These are phyloP conservation scores for Aphanomyces astaci DNA, from an alignment of 352 stramenopile genomes.

Conservation along the genomic window DNA sequence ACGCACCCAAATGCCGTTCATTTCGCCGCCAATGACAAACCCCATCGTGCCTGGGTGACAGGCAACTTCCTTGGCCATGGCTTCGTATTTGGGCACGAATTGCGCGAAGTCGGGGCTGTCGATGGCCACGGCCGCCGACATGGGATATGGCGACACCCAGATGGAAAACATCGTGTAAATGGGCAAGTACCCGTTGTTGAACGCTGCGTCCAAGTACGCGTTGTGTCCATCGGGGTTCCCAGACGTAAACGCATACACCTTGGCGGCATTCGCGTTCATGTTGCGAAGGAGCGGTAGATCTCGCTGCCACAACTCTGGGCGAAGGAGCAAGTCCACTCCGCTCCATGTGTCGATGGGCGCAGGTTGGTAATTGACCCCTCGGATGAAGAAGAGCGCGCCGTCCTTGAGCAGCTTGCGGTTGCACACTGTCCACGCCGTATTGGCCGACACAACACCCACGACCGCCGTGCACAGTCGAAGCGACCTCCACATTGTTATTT, in stretches of 20 bases:
- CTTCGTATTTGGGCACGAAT: conserved; percentile 45
- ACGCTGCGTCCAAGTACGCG: conserved; percentile 50
- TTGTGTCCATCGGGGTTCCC: conserved; percentile 35
- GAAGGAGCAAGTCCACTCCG: conserved; percentile 45
- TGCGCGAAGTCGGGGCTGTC: conserved; percentile 35
- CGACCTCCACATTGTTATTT: neutral
- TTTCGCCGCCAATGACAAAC: conserved; percentile 68
- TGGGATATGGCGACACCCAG: conserved; percentile 57
- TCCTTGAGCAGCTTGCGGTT: conserved; percentile 55
- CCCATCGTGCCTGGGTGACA: conserved; percentile 49
- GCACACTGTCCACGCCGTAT: conserved; percentile 55
- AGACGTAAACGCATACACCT: neutral
- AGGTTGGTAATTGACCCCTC: conserved; percentile 63
- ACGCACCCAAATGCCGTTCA: conserved; percentile 62
- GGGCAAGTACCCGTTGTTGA: conserved; percentile 42
- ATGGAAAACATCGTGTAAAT: conserved; percentile 69
- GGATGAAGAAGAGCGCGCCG: conserved; percentile 52
- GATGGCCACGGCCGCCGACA: conserved; percentile 31
- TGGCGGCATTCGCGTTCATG: conserved; percentile 69
- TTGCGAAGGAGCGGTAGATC: conserved; percentile 56
- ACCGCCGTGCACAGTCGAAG: neutral
- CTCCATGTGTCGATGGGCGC: conserved; percentile 50
- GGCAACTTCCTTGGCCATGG: conserved; percentile 49
- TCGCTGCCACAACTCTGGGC: conserved; percentile 46
- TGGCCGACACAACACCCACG: conserved; percentile 21